phyloP scores from a whole-genome alignment of 1,139 yeast species.

The Debaryomycetaceae sp. region DNA sequence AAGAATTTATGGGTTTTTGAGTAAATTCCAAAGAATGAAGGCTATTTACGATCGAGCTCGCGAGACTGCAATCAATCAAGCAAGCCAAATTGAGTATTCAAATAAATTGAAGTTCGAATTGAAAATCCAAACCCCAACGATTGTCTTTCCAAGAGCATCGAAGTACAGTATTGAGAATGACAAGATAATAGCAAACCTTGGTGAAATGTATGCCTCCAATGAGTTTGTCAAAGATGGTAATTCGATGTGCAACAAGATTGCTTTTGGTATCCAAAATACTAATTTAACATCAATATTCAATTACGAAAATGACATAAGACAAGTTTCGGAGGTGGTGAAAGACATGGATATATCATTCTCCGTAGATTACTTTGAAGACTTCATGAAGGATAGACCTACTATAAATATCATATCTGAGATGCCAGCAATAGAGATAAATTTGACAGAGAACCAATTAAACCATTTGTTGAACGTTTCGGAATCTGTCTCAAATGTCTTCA shows the following conservation, averaged over 20 bases:
- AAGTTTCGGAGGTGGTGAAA: constrained; percentile 63
- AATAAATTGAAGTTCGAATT: constrained; percentile 69
- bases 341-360: constrained; percentile 64
- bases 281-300: constrained; percentile 59
- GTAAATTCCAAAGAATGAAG: constrained; percentile 82
- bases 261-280: constrained; percentile 71
- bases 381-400: constrained; percentile 42
- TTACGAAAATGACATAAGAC: constrained; percentile 42
- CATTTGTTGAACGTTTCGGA: constrained; percentile 56
- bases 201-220: constrained; percentile 77
- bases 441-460: constrained; percentile 76
- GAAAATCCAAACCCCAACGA: constrained; percentile 72
- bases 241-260: constrained; percentile 42
- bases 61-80: constrained; percentile 71
- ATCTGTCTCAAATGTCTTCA: constrained; percentile 57
- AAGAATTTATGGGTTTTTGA: constrained; percentile 62
- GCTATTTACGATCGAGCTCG: constrained; percentile 83
- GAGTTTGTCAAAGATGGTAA: constrained; percentile 33
- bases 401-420: constrained; percentile 56
- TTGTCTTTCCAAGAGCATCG: constrained; percentile 67
- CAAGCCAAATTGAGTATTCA: constrained; percentile 61
- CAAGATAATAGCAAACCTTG: constrained; percentile 67
- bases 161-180: constrained; percentile 50
- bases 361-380: constrained; percentile 51
- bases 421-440: constrained; percentile 60